A percentile compares a stretch with the other conserved stretches of the same genome.
Evolutionary conservation across 2,329 filamentous ascomycete genomes (phyloP).

Genomic region (Fusarium odoratissimum): DNA sequence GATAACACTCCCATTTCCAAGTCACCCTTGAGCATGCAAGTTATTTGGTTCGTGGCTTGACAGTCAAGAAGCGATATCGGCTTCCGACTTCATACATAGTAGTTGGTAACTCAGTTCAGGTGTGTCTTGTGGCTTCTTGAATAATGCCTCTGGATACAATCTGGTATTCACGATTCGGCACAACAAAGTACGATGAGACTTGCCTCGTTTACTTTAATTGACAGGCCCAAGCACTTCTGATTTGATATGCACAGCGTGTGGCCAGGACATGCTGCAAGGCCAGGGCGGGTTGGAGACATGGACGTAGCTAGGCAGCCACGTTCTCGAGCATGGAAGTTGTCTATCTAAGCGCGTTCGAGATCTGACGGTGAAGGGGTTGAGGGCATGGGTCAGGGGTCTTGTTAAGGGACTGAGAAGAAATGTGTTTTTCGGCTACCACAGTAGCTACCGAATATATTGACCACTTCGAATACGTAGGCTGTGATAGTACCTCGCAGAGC

Average conservation of each 20-base stretch:
- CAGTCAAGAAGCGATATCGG: not conserved
- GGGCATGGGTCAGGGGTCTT: conserved; percentile 6
- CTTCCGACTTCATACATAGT: not conserved
- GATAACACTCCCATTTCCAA: not conserved
- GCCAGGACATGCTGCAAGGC: not conserved
- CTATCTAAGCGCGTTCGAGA: conserved; percentile 4
- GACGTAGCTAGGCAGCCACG: conserved; percentile 31
- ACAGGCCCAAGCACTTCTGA: not conserved
- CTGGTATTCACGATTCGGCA: conserved; percentile 4
- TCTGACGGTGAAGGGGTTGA: conserved; percentile 23
- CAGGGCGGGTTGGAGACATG: conserved; percentile 4
- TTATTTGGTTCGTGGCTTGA: not conserved
- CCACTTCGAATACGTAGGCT: not conserved
- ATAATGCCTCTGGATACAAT: conserved; percentile 20
- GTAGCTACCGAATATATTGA: not conserved
- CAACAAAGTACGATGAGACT: not conserved
- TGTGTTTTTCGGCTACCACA: not conserved
- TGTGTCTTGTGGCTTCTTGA: conserved; percentile 20
- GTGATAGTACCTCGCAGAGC: not conserved
- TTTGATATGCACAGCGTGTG: conserved; percentile 7
- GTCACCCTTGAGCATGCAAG: not conserved
- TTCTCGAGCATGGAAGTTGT: conserved; percentile 11
- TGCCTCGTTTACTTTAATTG: not conserved
- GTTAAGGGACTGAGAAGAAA: conserved; percentile 1
- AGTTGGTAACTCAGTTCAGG: not conserved